Base-by-base conservation (phyloP, 129 eudicot genomes). In the Kitagawia praeruptora region DNA sequence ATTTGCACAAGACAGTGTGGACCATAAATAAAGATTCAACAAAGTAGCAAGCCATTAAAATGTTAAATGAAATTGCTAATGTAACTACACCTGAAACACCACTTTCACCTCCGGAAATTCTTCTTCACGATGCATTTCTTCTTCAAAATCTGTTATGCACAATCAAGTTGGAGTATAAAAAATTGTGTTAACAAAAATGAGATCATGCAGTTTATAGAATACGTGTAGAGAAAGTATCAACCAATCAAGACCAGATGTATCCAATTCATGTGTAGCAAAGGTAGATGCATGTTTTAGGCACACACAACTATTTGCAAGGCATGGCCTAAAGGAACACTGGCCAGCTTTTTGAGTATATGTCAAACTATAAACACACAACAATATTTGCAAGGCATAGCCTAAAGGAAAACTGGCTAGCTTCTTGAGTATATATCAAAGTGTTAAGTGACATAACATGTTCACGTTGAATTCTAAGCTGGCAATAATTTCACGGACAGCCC, bases 71-170 rank as follows among this genome's bases (percentile, higher is more conserved):
- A 39, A 61, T 82, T 16, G 75, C 28, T 66, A 75, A 73, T 40
- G 75, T 18, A 41, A 72, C 64, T 67, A 46, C 71, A 91, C 98
- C 97, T 95, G 96, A 64, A 88, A 95, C 41, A 81, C 87, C 38
- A 89, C 87, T 90, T 86, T 92, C 78, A 95, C 98, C 86, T 95
- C 97, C 46, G 89, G 86, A 79, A 95, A 95, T 77, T 90, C 93
- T 86, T 92, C 97, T 86, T 92, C 96, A 72, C 69, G 82, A 77
- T 85, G 92, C 71, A 83, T 58, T 76, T 85, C 89, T 76, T 47
- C 38, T 38, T 78, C 85, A 64, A 77, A 74, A 46, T 84, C 98
- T 91, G 89, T 75, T 37, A 82, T 37, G 48, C 47, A 75, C 40
- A 79, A 81, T 44, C 67, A 67, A 74, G 39, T 61, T 48, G 64